Percentiles rank a stretch among this genome's conserved stretches.
phyloP scores from a whole-genome alignment of 148 eudicot genomes.

The Cornus kousa region DNA sequence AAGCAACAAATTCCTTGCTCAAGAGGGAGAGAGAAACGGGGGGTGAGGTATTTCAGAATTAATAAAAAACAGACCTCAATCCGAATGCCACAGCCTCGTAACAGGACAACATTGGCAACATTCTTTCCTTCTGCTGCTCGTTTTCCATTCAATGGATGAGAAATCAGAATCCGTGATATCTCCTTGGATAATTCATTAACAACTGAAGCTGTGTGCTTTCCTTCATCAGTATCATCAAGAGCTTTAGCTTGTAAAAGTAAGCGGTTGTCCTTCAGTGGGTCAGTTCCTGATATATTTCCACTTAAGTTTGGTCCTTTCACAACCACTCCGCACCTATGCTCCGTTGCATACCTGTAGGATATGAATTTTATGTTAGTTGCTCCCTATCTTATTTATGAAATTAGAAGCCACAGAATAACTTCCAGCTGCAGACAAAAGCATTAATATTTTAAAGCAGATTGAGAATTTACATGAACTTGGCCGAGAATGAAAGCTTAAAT shows the following conservation, averaged over 20 bases:
- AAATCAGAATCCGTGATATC: slow-evolving; percentile 69
- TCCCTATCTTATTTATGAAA: slow-evolving; percentile 2
- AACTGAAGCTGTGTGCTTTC: slow-evolving; percentile 82
- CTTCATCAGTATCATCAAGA: slow-evolving; percentile 82
- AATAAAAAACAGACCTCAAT: slow-evolving; percentile 59
- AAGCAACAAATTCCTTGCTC: background rate
- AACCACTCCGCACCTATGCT: slow-evolving; percentile 98
- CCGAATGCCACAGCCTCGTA: slow-evolving; percentile 98
- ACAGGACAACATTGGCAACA: slow-evolving; percentile 80
- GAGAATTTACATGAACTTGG: slow-evolving; percentile 1
- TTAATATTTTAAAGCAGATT: background rate
- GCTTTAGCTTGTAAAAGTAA: slow-evolving; percentile 76
- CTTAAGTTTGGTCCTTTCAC: slow-evolving; percentile 93
- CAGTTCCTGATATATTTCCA: slow-evolving; percentile 98
- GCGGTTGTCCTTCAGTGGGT: slow-evolving; percentile 90
- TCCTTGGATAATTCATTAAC: slow-evolving; percentile 94
- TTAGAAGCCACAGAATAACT: background rate
- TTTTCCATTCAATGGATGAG: slow-evolving; percentile 80
- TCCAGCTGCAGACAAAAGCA: background rate
- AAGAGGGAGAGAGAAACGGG: too few species aligned
- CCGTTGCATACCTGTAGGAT: slow-evolving; percentile 85
- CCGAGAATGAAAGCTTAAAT: background rate
- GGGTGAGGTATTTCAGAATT: too few species aligned
- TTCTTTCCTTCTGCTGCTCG: slow-evolving; percentile 79
- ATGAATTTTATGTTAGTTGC: background rate